Evolutionary conservation across 805 yeast species (phyloP), one percentile per base, ranked within the genome.

Genomic region (Candida railenensis): DNA sequence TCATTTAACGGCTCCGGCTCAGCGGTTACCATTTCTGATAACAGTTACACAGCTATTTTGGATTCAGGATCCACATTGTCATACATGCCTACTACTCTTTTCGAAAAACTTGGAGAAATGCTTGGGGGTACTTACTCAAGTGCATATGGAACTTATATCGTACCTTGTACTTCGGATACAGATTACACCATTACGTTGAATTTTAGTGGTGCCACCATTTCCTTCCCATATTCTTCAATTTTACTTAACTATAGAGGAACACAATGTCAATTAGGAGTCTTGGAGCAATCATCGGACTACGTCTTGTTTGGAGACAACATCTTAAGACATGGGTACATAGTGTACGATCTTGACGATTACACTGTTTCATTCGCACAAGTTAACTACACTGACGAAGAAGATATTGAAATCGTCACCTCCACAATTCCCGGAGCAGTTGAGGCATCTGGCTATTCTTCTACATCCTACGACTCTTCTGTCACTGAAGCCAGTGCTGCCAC

Each of bases 251-350:
- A 49, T 41, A 42, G 52, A 15, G 38, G 51, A 16, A 42, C 43
- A 20, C 34, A 25, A 21, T 69, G 74, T 51, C 51, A 49, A 42
- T 57, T 67, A 48, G 68, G 70, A 3, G 52, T 66, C 19, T 44
- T 62, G 25, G 53, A 48, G 12, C 65, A 60, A 45, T 22, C 32
- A 21, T 28, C 37, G 3, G 34, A 38, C 42, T 54, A 54, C 46
- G 54, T 67, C 15, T 71, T 83, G 45, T 67, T 87, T 34, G 94
- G 94, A 11, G 90, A 85, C 58, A 74, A 78, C 40, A 77, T 86
- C 57, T 65, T 87, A 52, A 71, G 87, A 44, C 74, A 78, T 46
- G 83, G 83, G 2, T 85, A 83, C 59, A 73, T 81, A 22, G 87
- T 83, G 14, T 83, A 77, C 62, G 85, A 86, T 60, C 63, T 83